phyloP scores from a whole-genome alignment of 73 alveolate species.

The Tetrahymena thermophila region DNA sequence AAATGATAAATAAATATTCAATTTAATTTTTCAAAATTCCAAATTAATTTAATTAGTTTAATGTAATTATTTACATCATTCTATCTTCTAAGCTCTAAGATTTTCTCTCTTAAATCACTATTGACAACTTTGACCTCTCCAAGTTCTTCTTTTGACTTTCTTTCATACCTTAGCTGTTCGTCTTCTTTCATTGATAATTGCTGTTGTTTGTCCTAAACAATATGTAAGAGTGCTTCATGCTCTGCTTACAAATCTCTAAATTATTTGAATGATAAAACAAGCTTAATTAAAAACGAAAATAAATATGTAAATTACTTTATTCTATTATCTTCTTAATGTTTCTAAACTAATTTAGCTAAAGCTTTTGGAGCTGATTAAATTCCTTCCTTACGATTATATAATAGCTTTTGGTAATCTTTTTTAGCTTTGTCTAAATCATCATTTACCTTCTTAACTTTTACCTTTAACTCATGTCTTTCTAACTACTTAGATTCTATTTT shows the following conservation, averaged over 20 bases:
- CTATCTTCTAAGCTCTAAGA: not conserved
- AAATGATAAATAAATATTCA: not conserved
- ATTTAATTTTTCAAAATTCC: too few relatives aligned
- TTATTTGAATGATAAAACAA: not conserved
- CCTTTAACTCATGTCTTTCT: not conserved
- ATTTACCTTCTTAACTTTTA: not conserved
- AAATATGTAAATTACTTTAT: not conserved
- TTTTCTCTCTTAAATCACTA: not conserved
- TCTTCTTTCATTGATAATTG: not conserved
- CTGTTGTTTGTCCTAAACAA: not conserved
- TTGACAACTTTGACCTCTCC: not conserved
- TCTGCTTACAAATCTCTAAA: not conserved
- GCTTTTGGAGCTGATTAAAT: not conserved
- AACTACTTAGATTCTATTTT: not conserved
- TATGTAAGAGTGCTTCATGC: not conserved
- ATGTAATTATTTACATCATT: not conserved
- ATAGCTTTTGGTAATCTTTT: not conserved
- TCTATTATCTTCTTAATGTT: not conserved
- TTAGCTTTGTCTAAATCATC: not conserved
- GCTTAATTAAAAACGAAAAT: not conserved
- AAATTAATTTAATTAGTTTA: too few relatives aligned
- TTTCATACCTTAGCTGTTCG: not conserved
- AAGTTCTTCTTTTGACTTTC: not conserved
- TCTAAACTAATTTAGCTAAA: not conserved
- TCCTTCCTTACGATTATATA: not conserved